Conservation (phyloP, 371 early-diverging fungal genomes). For the Apophysomyces variabilis region DNA sequence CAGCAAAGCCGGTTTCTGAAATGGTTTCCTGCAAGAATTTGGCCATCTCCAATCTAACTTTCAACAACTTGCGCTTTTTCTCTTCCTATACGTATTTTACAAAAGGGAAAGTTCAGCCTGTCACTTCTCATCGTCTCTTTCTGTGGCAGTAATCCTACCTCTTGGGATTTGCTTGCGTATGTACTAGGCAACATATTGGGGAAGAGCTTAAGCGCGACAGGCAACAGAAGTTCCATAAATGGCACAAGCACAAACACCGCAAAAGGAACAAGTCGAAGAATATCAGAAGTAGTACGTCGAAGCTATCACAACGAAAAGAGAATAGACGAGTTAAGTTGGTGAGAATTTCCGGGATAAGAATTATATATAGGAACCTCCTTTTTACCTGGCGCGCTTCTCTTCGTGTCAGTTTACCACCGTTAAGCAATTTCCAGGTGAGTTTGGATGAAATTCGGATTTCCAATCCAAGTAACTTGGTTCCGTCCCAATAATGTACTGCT, state of each 20-base stretch:
- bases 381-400: constrained; percentile 89
- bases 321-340: no score
- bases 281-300: constrained; percentile 85
- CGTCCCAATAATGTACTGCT: constrained; percentile 93
- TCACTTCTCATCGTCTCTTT: neutral
- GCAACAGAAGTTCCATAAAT: constrained; percentile 92
- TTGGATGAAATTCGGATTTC: constrained; percentile 89
- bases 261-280: constrained; percentile 92
- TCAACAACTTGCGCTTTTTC: constrained; percentile 85
- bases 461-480: constrained; percentile 88
- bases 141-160: constrained; percentile 38
- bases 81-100: constrained; percentile 71
- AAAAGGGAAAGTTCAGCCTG: neutral
- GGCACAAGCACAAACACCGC: constrained; percentile 92
- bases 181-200: constrained; percentile 97
- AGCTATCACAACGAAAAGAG: constrained; percentile 45
- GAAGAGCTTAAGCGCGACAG: constrained; percentile 92
- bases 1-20: constrained; percentile 78
- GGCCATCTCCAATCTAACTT: constrained; percentile 94
- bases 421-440: constrained; percentile 74
- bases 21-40: constrained; percentile 95
- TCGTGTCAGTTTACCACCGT: constrained; percentile 83
- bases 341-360: no score
- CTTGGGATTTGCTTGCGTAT: constrained; percentile 88
- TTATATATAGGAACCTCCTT: neutral